Evolutionary conservation across 352 stramenopile species (phyloP).

Genomic region (Phytophthora pseudosyringae): DNA sequence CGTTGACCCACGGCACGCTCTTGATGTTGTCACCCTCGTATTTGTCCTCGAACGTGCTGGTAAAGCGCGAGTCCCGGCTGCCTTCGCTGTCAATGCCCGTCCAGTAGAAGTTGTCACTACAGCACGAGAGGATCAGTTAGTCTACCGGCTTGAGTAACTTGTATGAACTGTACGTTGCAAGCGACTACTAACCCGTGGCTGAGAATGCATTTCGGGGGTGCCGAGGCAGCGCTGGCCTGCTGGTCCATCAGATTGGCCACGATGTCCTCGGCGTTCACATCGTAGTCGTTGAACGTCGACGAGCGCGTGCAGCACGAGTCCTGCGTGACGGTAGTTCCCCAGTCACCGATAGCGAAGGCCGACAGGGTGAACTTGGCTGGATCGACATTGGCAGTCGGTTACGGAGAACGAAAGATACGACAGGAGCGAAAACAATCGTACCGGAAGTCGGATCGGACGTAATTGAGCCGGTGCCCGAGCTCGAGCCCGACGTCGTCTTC

Average conservation of each 20-base stretch:
- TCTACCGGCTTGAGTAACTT: too few relatives aligned
- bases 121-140: background rate
- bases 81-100: constrained; percentile 60
- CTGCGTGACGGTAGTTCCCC: constrained; percentile 49
- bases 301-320: constrained; percentile 61
- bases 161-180: background rate
- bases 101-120: constrained; percentile 87
- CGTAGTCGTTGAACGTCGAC: constrained; percentile 52
- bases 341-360: constrained; percentile 68
- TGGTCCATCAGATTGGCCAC: constrained; percentile 57
- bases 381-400: background rate
- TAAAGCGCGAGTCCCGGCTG: constrained; percentile 63
- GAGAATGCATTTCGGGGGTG: constrained; percentile 66
- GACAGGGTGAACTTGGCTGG: constrained; percentile 47
- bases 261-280: constrained; percentile 56
- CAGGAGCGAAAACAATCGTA: constrained; percentile 10
- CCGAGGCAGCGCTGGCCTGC: constrained; percentile 43
- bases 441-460: constrained; percentile 65
- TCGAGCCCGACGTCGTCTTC: constrained; percentile 30
- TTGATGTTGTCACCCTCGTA: constrained; percentile 62
- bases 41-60: constrained; percentile 72
- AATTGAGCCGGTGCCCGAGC: constrained; percentile 26
- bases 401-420: background rate
- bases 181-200: constrained; percentile 58
- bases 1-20: constrained; percentile 73